Evolutionary conservation across 192 early-diverging fungal species (phyloP), one percentile per base, ranked within the genome.

Genomic region (Anaeromyces robustus): DNA sequence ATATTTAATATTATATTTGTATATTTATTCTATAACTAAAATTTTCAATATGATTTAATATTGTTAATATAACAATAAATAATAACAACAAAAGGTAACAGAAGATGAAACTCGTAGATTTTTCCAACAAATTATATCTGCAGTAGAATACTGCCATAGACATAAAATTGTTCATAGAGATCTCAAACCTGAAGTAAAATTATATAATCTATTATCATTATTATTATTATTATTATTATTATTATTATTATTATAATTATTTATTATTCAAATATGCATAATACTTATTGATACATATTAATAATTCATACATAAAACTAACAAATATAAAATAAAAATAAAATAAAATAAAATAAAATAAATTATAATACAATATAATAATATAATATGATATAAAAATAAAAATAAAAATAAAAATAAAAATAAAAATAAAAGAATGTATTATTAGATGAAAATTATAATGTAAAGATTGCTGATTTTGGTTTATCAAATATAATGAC

Each of bases 381-480:
- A 12, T 34, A 34, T 3, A 7, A 12, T 59, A 26, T 28, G n/a
- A 17, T n/a, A 77, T 78, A 19, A 29, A 14, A n/a, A 19, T 30
- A 29, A 78, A 41, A 43, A 26, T 34, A 77, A 78, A n/a, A 78
- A 30, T 77, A 29, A 11, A 78, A 12, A 14, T 79, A 16, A 29
- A 78, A 14, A 79, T 41, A 22, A 22, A 5, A 5, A 29, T 12
- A 68, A 68, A 26, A 29, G 32, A 68, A 89, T 84, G 87, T 99
- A 29, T 88, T 99, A 77, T 88, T 99, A 77, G 96, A 98, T 86
- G 90, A 92, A 16, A 92, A 95, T 81, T 88, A 92, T 83, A 97
- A 96, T 84, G 94, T 99, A 52, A 99, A 99, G 84, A 94, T 99
- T 78, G 97, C 97, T 0, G 97, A 99, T 86, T 99, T 99, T 86